Percentiles rank a stretch among this genome's conserved stretches.
Conservation (phyloP, 345 rosid species). For the Bruguiera gymnorhiza region DNA sequence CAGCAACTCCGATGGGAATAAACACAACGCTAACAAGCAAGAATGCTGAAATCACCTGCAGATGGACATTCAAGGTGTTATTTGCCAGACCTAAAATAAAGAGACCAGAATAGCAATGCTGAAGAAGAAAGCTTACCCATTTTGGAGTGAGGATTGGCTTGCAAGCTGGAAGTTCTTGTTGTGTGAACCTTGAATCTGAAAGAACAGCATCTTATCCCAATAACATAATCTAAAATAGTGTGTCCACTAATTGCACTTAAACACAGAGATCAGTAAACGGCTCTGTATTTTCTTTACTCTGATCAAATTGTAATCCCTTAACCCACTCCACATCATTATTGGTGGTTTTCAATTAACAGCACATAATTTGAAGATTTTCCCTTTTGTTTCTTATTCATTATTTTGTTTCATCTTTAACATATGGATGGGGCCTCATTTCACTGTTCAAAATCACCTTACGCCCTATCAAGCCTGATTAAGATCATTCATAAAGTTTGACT, state of each 20-base stretch:
- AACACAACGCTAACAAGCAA: conserved; percentile 83
- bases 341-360: too few species aligned
- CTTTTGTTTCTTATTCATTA: too few species aligned
- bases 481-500: neutral
- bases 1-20: conserved; percentile 91
- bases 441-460: neutral
- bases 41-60: conserved; percentile 85
- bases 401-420: too few species aligned
- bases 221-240: neutral
- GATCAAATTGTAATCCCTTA: too few species aligned
- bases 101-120: neutral
- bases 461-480: neutral
- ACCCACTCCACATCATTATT: too few species aligned
- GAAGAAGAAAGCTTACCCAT: conserved; percentile 54
- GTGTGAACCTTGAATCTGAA: conserved; percentile 90
- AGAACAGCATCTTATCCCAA: neutral
- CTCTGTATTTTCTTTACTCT: too few species aligned
- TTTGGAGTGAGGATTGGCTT: conserved; percentile 93
- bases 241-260: neutral
- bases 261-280: neutral
- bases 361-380: too few species aligned
- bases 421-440: too few species aligned
- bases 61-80: neutral
- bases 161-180: conserved; percentile 98
- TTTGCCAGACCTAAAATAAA: neutral